These are phyloP conservation scores for Coriaria nepalensis DNA, from an alignment of 306 rosid species.

Conservation along the genomic window DNA sequence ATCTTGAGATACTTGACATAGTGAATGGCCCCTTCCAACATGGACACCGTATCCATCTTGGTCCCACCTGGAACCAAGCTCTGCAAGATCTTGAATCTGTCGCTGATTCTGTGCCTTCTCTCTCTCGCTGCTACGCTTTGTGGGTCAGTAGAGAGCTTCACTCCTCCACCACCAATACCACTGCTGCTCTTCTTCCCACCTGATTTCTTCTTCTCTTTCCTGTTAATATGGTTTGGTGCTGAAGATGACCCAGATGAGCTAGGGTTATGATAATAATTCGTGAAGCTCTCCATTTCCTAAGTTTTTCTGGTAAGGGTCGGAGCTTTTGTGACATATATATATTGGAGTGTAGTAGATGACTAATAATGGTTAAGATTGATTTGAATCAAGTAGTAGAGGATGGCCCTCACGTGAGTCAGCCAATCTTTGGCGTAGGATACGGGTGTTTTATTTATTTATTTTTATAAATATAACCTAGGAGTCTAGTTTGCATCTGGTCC, in stretches of 20 bases:
- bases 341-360: not conserved
- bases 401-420: slow-evolving; percentile 54
- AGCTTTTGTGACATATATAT: not conserved
- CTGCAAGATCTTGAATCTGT: slow-evolving; percentile 75
- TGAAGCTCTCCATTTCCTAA: not conserved
- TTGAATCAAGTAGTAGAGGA: slow-evolving; percentile 17
- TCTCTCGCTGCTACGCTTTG: slow-evolving; percentile 92
- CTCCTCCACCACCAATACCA: slow-evolving; percentile 7
- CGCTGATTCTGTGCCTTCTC: slow-evolving; percentile 80
- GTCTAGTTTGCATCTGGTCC: slow-evolving; percentile 14
- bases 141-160: slow-evolving; percentile 81
- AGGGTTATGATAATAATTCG: slow-evolving; percentile 3
- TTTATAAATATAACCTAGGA: slow-evolving; percentile 10
- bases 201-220: slow-evolving; percentile 8
- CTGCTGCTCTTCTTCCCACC: slow-evolving; percentile 11
- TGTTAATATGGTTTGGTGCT: slow-evolving; percentile 13
- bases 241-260: slow-evolving; percentile 31
- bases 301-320: not conserved
- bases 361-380: slow-evolving; percentile 12
- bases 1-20: slow-evolving; percentile 71
- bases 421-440: slow-evolving; percentile 73
- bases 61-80: slow-evolving; percentile 87
- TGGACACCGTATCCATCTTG: slow-evolving; percentile 81
- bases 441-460: slow-evolving; percentile 34
- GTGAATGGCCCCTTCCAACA: slow-evolving; percentile 81